These are phyloP conservation scores for Penicillium soppii DNA, from an alignment of 495 filamentous ascomycete species.

Conservation along the genomic window DNA sequence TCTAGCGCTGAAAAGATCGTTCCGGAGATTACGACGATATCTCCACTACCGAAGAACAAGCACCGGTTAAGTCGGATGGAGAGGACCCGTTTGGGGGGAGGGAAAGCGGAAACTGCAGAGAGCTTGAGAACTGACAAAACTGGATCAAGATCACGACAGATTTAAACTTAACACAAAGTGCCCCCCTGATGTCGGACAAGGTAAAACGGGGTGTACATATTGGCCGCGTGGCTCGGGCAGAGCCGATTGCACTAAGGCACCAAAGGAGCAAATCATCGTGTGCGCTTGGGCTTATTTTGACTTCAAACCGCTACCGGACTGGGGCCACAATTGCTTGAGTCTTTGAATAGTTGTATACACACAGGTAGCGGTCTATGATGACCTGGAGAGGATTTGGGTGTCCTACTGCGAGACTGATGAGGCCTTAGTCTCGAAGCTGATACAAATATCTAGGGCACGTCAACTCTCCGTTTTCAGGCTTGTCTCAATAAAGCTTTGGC, in stretches of 20 bases:
- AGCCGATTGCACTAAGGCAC: not conserved
- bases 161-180: not conserved
- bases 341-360: too few relatives aligned
- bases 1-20: not conserved
- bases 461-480: not conserved
- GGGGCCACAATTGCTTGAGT: not conserved
- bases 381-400: too few relatives aligned
- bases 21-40: constrained; percentile 1
- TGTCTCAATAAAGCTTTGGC: not conserved
- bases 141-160: not conserved
- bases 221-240: constrained; percentile 3
- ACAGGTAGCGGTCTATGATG: too few relatives aligned
- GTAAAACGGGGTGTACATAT: not conserved
- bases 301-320: not conserved
- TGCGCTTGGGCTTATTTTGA: not conserved
- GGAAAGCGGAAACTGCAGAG: not conserved
- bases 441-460: too few relatives aligned
- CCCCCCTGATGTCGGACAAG: not conserved
- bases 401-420: too few relatives aligned
- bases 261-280: not conserved
- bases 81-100: too few relatives aligned
- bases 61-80: constrained; percentile 15
- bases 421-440: too few relatives aligned
- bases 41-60: not conserved
- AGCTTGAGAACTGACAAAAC: not conserved